These are phyloP conservation scores for Trichoderma breve DNA, from an alignment of 2,329 filamentous ascomycete species.

Conservation along the genomic window DNA sequence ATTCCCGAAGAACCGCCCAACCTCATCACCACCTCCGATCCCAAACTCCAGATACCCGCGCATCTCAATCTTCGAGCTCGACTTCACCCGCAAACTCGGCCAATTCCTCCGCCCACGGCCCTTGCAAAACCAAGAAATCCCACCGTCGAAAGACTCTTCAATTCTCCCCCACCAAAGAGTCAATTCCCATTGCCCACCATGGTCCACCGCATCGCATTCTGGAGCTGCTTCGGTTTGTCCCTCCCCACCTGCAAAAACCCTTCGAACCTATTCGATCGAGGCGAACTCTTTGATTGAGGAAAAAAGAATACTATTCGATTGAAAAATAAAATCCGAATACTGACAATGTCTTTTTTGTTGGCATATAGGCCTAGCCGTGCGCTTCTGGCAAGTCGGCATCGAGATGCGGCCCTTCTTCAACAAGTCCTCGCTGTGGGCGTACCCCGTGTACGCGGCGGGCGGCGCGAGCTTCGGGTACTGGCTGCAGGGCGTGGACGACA, in stretches of 20 bases:
- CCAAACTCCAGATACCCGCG: slow-evolving; percentile 24
- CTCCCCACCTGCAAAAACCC: neutral
- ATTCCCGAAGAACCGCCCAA: slow-evolving; percentile 19
- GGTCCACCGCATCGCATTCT: slow-evolving; percentile 71
- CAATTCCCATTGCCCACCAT: slow-evolving; percentile 39
- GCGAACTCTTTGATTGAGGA: no score
- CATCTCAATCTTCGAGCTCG: neutral
- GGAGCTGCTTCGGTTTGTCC: slow-evolving; percentile 83
- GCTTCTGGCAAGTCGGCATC: slow-evolving; percentile 95
- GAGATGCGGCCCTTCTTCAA: slow-evolving; percentile 96
- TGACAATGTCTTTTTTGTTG: neutral
- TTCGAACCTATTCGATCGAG: neutral
- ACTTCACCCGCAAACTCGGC: slow-evolving; percentile 21
- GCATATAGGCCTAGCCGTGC: slow-evolving; percentile 77
- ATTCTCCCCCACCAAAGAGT: neutral
- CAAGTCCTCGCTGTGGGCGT: slow-evolving; percentile 80
- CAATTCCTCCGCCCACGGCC: slow-evolving; percentile 15
- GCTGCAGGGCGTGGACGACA: slow-evolving; percentile 84
- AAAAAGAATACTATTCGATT: no score
- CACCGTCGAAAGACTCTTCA: neutral
- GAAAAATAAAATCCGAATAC: neutral
- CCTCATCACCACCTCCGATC: slow-evolving; percentile 29
- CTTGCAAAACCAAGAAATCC: slow-evolving; percentile 5
- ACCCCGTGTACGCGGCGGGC: slow-evolving; percentile 81
- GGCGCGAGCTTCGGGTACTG: slow-evolving; percentile 96